phyloP scores from a whole-genome alignment of 331 rosid species.

The Quercus phellos region DNA sequence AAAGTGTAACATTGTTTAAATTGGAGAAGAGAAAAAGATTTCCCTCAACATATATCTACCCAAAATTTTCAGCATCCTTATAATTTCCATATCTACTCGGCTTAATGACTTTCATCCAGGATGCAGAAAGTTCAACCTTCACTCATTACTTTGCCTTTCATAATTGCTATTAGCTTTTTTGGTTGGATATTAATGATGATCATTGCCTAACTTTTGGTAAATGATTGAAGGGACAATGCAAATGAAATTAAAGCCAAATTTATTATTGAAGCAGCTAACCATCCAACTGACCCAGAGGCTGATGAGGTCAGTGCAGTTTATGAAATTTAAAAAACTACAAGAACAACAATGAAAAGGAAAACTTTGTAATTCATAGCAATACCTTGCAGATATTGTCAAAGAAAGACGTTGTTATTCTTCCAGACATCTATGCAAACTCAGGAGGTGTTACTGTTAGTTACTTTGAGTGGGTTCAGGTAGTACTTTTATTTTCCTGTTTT shows the following conservation, averaged over 20 bases:
- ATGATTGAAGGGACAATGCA: conserved; percentile 70
- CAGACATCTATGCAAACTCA: conserved; percentile 94
- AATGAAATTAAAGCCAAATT: conserved; percentile 76
- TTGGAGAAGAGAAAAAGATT: no score
- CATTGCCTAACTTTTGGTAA: neutral
- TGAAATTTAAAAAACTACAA: neutral
- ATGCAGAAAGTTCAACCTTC: neutral
- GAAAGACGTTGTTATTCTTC: conserved; percentile 81
- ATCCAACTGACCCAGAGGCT: conserved; percentile 95
- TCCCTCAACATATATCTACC: no score
- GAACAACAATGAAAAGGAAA: neutral
- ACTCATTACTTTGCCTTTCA: neutral
- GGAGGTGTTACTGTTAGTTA: conserved; percentile 98
- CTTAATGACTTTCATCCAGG: neutral
- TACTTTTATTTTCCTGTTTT: neutral
- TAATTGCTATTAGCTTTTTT: neutral
- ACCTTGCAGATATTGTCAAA: conserved; percentile 61
- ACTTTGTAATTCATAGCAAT: neutral
- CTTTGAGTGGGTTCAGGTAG: conserved; percentile 98
- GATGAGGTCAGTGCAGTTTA: conserved; percentile 58
- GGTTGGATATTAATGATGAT: neutral
- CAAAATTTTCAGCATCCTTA: no score
- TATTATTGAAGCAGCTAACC: conserved; percentile 91
- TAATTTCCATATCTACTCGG: neutral
- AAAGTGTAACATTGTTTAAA: neutral